Evolutionary conservation across 768 basidiomycete genomes (phyloP).

Genomic region (Suillus variegatus): DNA sequence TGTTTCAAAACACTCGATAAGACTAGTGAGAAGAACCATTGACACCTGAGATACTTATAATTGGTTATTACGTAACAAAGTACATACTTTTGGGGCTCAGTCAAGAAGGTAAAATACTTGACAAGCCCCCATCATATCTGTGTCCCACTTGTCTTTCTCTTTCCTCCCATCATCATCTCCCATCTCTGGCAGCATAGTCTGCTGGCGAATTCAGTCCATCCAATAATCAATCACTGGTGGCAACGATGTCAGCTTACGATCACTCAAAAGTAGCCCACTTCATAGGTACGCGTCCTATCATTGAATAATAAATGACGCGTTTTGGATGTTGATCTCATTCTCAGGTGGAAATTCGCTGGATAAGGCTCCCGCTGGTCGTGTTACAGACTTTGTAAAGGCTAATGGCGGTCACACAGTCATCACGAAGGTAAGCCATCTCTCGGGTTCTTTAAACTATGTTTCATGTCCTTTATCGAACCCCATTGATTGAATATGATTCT

Average conservation of each 20-base stretch:
- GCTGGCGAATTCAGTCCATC: constrained; percentile 7
- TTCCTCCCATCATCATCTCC: constrained; percentile 23
- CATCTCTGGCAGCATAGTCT: constrained; percentile 13
- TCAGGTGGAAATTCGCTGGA: constrained; percentile 94
- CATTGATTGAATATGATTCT: constrained; percentile 9
- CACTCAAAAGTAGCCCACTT: constrained; percentile 65
- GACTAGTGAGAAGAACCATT: background rate
- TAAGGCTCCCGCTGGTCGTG: constrained; percentile 72
- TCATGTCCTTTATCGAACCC: background rate
- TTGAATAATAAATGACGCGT: constrained; percentile 10
- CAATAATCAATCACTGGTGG: constrained; percentile 6
- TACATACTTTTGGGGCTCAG: constrained; percentile 31
- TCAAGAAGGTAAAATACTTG: constrained; percentile 21
- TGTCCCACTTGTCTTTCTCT: constrained; percentile 9
- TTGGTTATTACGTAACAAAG: constrained; percentile 32
- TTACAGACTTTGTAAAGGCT: constrained; percentile 88
- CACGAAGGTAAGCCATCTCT: constrained; percentile 71
- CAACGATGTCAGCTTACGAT: constrained; percentile 43
- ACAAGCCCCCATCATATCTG: constrained; percentile 14
- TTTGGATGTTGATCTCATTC: constrained; percentile 15
- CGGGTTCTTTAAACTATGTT: background rate
- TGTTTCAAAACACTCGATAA: background rate
- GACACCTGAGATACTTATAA: background rate
- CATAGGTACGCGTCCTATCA: constrained; percentile 45
- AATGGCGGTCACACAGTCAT: constrained; percentile 98